Conservation (phyloP, 768 basidiomycete genomes). For the Lactifluus rugatus region DNA sequence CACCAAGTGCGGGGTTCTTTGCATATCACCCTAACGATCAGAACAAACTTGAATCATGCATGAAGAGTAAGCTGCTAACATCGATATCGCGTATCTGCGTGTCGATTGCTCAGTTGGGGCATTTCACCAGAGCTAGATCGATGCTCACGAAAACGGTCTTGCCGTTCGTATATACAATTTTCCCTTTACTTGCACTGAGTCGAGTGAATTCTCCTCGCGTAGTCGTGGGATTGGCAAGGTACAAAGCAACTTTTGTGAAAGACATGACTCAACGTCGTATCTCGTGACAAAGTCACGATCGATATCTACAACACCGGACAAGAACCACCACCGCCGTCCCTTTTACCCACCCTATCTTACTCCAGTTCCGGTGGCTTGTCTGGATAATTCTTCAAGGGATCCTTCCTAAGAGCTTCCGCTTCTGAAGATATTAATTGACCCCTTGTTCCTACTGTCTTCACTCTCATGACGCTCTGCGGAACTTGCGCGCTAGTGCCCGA, state of each 20-base stretch:
- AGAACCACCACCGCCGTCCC: background rate
- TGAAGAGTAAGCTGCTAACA: constrained; percentile 12
- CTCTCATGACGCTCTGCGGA: constrained; percentile 59
- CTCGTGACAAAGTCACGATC: background rate
- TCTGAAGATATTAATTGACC: constrained; percentile 44
- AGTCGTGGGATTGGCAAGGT: constrained; percentile 62
- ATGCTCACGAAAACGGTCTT: constrained; percentile 70
- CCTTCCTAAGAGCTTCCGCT: constrained; percentile 68
- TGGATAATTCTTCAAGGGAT: constrained; percentile 71
- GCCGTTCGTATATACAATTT: constrained; percentile 79
- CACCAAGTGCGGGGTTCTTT: constrained; percentile 57
- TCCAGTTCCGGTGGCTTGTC: constrained; percentile 17
- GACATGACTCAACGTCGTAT: constrained; percentile 32
- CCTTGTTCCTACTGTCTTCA: constrained; percentile 37
- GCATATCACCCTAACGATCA: background rate
- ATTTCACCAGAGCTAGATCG: too few relatives aligned
- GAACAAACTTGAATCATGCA: background rate
- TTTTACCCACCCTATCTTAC: background rate
- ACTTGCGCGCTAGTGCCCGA: constrained; percentile 24
- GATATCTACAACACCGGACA: constrained; percentile 6
- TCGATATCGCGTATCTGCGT: constrained; percentile 17
- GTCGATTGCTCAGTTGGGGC: background rate
- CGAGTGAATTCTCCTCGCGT: constrained; percentile 62
- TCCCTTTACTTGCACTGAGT: constrained; percentile 64
- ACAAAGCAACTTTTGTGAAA: constrained; percentile 41